Percentiles rank a stretch among this genome's conserved stretches.
Evolutionary conservation across 2,329 filamentous ascomycete genomes (phyloP).

Genomic region (Coniochaeta sp.): DNA sequence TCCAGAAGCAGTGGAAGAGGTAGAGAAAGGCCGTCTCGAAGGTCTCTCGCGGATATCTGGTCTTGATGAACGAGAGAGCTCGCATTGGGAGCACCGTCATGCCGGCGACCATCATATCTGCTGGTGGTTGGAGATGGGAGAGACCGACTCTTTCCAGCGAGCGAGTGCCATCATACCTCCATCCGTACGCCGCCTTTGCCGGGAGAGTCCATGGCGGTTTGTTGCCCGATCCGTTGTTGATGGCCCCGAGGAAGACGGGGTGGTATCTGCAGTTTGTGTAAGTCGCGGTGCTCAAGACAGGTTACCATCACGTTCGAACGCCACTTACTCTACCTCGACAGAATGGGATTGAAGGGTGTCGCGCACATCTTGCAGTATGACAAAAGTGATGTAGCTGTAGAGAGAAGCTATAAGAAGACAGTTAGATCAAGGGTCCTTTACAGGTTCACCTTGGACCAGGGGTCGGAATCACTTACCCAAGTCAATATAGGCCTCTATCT

Average conservation of each 20-base stretch:
- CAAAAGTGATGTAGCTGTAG: conserved; percentile 50
- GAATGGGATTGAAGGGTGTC: conserved; percentile 47
- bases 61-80: conserved; percentile 59
- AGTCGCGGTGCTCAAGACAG: not conserved
- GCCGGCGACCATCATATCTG: conserved; percentile 33
- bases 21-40: conserved; percentile 48
- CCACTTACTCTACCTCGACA: conserved; percentile 58
- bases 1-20: conserved; percentile 57
- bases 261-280: conserved; percentile 43
- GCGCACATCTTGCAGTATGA: conserved; percentile 50
- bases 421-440: conserved; percentile 2
- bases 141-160: conserved; percentile 30
- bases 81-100: conserved; percentile 50
- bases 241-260: conserved; percentile 64
- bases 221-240: conserved; percentile 60
- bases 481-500: conserved; percentile 6
- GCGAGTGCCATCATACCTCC: conserved; percentile 29
- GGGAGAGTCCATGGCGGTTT: conserved; percentile 66
- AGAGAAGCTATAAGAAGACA: conserved; percentile 56
- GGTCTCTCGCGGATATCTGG: conserved; percentile 35
- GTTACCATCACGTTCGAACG: not conserved
- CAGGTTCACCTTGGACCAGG: not conserved
- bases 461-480: conserved; percentile 4
- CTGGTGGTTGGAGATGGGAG: conserved; percentile 27
- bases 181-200: conserved; percentile 56